These are phyloP conservation scores for Saccharata proteae DNA, from an alignment of 2,329 filamentous ascomycete genomes.

Conservation along the genomic window DNA sequence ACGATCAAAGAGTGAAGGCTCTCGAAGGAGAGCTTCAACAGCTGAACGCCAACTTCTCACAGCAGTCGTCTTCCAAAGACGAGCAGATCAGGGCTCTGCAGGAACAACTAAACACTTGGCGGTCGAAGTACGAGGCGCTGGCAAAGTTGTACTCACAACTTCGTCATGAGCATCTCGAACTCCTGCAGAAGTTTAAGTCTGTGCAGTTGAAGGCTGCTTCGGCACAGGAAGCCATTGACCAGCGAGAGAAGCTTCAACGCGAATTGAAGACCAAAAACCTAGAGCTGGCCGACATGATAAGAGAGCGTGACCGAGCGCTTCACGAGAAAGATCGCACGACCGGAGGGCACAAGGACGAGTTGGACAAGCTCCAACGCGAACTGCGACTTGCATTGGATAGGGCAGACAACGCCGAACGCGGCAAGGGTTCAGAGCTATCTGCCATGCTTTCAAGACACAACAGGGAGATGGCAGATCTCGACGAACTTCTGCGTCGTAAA, in stretches of 20 bases:
- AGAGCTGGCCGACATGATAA: conserved; percentile 97
- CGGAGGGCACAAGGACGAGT: conserved; percentile 80
- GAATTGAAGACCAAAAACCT: conserved; percentile 99
- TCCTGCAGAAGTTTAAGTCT: conserved; percentile 90
- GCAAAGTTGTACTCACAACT: conserved; percentile 96
- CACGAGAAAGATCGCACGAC: conserved; percentile 84
- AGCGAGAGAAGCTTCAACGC: conserved; percentile 85
- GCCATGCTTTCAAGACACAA: conserved; percentile 94
- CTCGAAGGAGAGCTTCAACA: conserved; percentile 78
- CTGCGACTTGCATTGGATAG: conserved; percentile 83
- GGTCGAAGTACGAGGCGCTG: conserved; percentile 89
- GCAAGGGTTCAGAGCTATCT: conserved; percentile 90
- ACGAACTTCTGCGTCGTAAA: conserved; percentile 82
- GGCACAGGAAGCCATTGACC: conserved; percentile 91
- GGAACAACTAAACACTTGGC: conserved; percentile 96
- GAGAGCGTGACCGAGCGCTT: conserved; percentile 83
- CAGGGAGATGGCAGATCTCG: conserved; percentile 89
- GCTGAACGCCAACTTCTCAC: conserved; percentile 68
- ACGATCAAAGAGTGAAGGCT: conserved; percentile 84
- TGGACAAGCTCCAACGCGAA: conserved; percentile 90
- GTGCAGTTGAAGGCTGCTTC: conserved; percentile 95
- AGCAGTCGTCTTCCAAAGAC: conserved; percentile 81
- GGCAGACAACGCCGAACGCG: conserved; percentile 81
- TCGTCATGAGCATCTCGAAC: conserved; percentile 84
- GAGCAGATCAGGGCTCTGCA: conserved; percentile 88